These are phyloP conservation scores for Taphrina deformans DNA, from an alignment of 1,139 yeast species.

Conservation along the genomic window DNA sequence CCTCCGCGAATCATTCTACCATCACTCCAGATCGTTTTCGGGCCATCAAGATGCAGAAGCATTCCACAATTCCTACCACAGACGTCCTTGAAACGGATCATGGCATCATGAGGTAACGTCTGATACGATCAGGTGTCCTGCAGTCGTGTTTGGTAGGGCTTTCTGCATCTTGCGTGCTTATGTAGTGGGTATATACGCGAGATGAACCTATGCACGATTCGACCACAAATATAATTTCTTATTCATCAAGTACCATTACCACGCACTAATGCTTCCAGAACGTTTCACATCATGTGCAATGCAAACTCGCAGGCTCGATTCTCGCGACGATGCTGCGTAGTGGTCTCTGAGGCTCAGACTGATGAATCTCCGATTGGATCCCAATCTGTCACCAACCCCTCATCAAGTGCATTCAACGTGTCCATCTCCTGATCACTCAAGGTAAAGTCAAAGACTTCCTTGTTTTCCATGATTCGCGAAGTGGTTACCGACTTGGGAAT, in stretches of 20 bases:
- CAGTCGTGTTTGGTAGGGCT: too few relatives aligned
- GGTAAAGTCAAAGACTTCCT: conserved; percentile 54
- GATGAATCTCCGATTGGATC: conserved; percentile 36
- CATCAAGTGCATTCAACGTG: conserved; percentile 38
- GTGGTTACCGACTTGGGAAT: conserved; percentile 71
- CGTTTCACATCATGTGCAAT: too few relatives aligned
- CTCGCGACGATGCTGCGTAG: too few relatives aligned
- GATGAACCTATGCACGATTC: too few relatives aligned
- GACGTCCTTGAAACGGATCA: neutral
- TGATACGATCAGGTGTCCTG: too few relatives aligned
- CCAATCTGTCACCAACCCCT: conserved; percentile 39
- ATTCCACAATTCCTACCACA: neutral
- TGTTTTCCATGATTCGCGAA: conserved; percentile 60
- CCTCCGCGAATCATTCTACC: neutral
- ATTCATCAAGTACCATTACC: too few relatives aligned
- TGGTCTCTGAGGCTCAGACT: neutral
- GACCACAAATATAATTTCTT: too few relatives aligned
- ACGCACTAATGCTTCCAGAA: too few relatives aligned
- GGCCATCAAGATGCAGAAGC: neutral
- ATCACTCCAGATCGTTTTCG: neutral
- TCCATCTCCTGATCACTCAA: conserved; percentile 59
- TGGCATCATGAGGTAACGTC: too few relatives aligned
- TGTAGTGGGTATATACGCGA: too few relatives aligned
- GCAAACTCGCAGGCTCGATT: too few relatives aligned
- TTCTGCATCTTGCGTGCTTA: too few relatives aligned